These are phyloP conservation scores for Hymenoscyphus occultus DNA, from an alignment of 2,329 filamentous ascomycete species.

Conservation along the genomic window DNA sequence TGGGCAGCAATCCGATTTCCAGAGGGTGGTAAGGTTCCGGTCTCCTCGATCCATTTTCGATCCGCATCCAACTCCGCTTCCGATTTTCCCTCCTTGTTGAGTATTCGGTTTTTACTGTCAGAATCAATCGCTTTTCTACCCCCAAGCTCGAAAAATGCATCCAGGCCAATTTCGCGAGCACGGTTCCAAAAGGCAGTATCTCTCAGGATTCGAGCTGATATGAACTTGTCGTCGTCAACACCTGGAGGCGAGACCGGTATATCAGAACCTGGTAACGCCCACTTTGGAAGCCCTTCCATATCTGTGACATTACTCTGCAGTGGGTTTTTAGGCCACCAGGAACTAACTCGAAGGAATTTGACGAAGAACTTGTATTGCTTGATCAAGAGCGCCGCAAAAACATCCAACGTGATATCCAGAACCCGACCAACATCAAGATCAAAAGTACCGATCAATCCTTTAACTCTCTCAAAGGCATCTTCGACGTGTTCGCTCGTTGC, in stretches of 20 bases:
- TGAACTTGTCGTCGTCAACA: conserved; percentile 62
- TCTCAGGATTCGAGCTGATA: conserved; percentile 56
- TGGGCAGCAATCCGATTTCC: conserved; percentile 93
- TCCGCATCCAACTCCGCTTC: conserved; percentile 51
- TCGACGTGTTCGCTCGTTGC: conserved; percentile 71
- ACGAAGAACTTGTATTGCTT: conserved; percentile 94
- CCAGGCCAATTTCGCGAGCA: conserved; percentile 71
- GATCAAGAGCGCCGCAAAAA: conserved; percentile 89
- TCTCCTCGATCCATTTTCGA: conserved; percentile 74
- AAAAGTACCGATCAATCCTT: conserved; percentile 93
- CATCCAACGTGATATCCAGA: conserved; percentile 89
- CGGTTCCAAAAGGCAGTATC: conserved; percentile 79
- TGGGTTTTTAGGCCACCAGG: conserved; percentile 85
- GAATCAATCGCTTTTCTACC: conserved; percentile 63
- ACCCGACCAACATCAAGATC: conserved; percentile 94
- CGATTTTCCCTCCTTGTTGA: conserved; percentile 40
- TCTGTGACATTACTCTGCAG: conserved; percentile 44
- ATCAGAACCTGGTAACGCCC: conserved; percentile 73
- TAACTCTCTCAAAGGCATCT: conserved; percentile 86
- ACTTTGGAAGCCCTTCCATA: conserved; percentile 70
- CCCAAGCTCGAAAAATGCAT: conserved; percentile 88
- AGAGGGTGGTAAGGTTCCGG: conserved; percentile 75
- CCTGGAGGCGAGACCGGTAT: conserved; percentile 59
- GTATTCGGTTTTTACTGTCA: conserved; percentile 47
- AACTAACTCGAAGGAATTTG: conserved; percentile 85